Base-by-base conservation (phyloP, 352 stramenopile species). In the Plasmopara viticola region DNA sequence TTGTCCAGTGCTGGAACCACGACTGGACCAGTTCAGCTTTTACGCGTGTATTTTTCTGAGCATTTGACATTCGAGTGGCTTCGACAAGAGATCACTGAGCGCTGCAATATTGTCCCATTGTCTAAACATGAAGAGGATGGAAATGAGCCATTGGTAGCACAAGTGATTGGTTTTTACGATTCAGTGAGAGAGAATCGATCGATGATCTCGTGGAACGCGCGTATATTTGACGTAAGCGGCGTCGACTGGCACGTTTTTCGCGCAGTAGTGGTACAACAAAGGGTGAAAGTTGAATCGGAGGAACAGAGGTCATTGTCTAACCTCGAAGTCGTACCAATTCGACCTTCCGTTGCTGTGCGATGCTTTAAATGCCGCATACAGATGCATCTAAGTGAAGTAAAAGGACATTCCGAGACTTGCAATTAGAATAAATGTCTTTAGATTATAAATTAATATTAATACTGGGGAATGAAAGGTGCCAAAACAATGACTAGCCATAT, bases 331-430 rank as follows among this genome's bases (percentile, higher is more conserved):
- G 12, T 20, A 38, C 9, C 9, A 2, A 31, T 9, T 2, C 29
- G 41, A 43, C 15, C 44, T 14, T 46, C 20, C 31, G 20, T 53
- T 37, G 37, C 40, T 29, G 65, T 76, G 3, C 44, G 59, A 40
- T 81, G 71, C 55, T 76, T 65, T 0, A 62, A 78, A 15, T 81
- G 71, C 58, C 43, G 46, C 20, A 35, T 39, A 14, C 61, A 60
- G 8, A 57, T 81, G n/a, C 25, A 56, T 13, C 25, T 78, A 3
- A 62, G 61, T 2, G 57, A 67, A 15, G 62, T 72, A 1, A 68
- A 81, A 51, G 10, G 31, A 5, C 71, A 78, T 33, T 72, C 71
- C 3, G 71, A 78, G 15, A 43, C 35, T 3, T 81, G 71, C 48
- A 73, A 28, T 18, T 71, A 48, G 58, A 25, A 25, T 25, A 25